These are phyloP conservation scores for Saccharomycopsis hybrid DNA, from an alignment of 1,139 yeast species.

Conservation along the genomic window DNA sequence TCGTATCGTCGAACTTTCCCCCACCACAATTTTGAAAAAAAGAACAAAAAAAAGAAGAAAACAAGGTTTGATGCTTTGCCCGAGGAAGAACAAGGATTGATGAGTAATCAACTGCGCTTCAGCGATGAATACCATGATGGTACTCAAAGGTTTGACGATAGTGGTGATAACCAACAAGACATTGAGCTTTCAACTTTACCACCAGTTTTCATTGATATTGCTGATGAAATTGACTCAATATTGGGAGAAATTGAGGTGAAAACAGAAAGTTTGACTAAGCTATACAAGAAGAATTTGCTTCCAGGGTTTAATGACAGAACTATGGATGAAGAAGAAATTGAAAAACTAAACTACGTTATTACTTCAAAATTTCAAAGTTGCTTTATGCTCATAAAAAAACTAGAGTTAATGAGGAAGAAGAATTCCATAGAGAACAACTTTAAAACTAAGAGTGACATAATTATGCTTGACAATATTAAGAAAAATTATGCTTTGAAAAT, in stretches of 20 bases:
- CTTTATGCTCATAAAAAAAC: slow-evolving; percentile 65
- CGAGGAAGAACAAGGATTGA: slow-evolving; percentile 54
- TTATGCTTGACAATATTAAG: slow-evolving; percentile 73
- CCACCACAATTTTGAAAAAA: slow-evolving; percentile 33
- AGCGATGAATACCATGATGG: slow-evolving; percentile 21
- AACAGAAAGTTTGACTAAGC: slow-evolving; percentile 51
- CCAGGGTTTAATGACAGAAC: slow-evolving; percentile 82
- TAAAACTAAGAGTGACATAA: slow-evolving; percentile 39
- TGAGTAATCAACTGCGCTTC: slow-evolving; percentile 24
- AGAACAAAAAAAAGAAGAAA: slow-evolving; percentile 8
- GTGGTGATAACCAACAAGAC: slow-evolving; percentile 26
- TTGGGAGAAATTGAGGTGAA: slow-evolving; percentile 43
- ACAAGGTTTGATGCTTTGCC: slow-evolving; percentile 35
- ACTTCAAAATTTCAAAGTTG: slow-evolving; percentile 71
- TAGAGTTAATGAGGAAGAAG: slow-evolving; percentile 44
- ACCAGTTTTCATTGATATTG: slow-evolving; percentile 71
- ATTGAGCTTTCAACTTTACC: slow-evolving; percentile 54
- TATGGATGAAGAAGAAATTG: slow-evolving; percentile 66
- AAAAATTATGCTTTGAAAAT: slow-evolving; percentile 80
- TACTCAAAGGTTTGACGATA: too few species aligned
- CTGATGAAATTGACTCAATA: slow-evolving; percentile 63
- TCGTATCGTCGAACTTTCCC: slow-evolving; percentile 72
- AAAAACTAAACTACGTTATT: slow-evolving; percentile 64
- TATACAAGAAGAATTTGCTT: slow-evolving; percentile 76
- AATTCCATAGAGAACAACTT: slow-evolving; percentile 31